phyloP scores from a whole-genome alignment of 441 rosid genomes.

The Populus hybrid region DNA sequence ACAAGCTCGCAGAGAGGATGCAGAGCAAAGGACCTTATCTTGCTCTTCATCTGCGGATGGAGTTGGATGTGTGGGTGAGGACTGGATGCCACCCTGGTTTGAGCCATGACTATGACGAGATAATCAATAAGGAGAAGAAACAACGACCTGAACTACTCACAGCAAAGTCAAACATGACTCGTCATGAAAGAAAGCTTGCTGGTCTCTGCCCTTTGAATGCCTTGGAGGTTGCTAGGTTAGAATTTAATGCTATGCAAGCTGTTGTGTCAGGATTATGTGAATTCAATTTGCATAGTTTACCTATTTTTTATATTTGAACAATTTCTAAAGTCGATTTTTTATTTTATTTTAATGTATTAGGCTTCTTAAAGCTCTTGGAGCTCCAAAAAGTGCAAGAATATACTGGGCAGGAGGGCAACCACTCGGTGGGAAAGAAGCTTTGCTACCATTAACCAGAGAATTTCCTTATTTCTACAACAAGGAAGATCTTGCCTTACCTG shows the following conservation, averaged over 20 bases:
- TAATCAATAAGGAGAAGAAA: slow-evolving; percentile 63
- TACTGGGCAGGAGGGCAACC: slow-evolving; percentile 98
- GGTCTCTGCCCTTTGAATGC: slow-evolving; percentile 94
- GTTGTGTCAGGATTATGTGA: neutral
- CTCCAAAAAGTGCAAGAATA: slow-evolving; percentile 61
- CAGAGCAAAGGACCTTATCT: slow-evolving; percentile 77
- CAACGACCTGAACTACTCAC: slow-evolving; percentile 85
- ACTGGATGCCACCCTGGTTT: slow-evolving; percentile 91
- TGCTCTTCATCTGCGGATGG: slow-evolving; percentile 83
- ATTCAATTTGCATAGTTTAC: neutral
- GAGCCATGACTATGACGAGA: slow-evolving; percentile 66
- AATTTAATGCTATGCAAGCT: neutral
- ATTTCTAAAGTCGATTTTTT: neutral
- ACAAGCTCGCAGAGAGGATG: slow-evolving; percentile 76
- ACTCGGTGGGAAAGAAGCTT: slow-evolving; percentile 73
- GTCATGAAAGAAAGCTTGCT: slow-evolving; percentile 67
- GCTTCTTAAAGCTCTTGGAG: slow-evolving; percentile 91
- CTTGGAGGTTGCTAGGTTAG: slow-evolving; percentile 77
- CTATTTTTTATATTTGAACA: neutral
- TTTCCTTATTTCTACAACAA: slow-evolving; percentile 77
- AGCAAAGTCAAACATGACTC: slow-evolving; percentile 75
- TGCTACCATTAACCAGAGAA: slow-evolving; percentile 56
- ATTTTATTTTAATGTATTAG: slow-evolving; percentile 28
- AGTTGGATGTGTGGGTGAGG: slow-evolving; percentile 95
- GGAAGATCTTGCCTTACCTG: slow-evolving; percentile 69